These are phyloP conservation scores for Handroanthus guayacan DNA, from an alignment of 257 asterid species.

Conservation along the genomic window DNA sequence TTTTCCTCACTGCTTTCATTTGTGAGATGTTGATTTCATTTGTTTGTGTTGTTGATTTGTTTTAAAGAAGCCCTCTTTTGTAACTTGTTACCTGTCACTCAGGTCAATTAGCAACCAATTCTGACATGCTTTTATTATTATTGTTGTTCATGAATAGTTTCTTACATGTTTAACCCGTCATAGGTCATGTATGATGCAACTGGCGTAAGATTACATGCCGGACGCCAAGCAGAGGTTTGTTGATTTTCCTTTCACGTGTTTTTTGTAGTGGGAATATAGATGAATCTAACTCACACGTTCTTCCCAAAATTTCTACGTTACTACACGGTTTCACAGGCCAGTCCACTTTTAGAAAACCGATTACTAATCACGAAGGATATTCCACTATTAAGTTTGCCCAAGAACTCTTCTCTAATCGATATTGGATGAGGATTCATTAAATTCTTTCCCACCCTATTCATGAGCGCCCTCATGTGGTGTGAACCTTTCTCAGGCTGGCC, in stretches of 20 bases:
- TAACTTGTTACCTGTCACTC: not conserved
- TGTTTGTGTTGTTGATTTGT: not conserved
- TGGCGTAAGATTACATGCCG: conserved; percentile 96
- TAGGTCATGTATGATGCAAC: conserved; percentile 99
- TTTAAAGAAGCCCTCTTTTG: not conserved
- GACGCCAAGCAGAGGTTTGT: conserved; percentile 98
- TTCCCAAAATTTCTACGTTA: not conserved
- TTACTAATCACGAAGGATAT: too few relatives aligned
- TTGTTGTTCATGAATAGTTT: not conserved
- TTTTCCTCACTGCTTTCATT: not conserved
- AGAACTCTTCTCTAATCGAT: too few relatives aligned
- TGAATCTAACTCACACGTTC: not conserved
- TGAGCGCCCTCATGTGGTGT: too few relatives aligned
- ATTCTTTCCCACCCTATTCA: too few relatives aligned
- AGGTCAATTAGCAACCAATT: not conserved
- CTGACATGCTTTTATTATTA: not conserved
- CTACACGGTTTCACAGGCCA: too few relatives aligned
- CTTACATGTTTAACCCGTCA: conserved; percentile 28
- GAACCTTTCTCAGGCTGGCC: too few relatives aligned
- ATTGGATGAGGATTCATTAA: too few relatives aligned
- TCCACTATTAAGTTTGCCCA: not conserved
- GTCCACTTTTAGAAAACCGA: too few relatives aligned
- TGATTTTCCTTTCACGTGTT: conserved; percentile 6
- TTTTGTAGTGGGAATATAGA: not conserved
- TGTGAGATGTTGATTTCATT: not conserved